phyloP scores from a whole-genome alignment of 2,329 filamentous ascomycete species.

The Phaeosphaeriaceae sp. region DNA sequence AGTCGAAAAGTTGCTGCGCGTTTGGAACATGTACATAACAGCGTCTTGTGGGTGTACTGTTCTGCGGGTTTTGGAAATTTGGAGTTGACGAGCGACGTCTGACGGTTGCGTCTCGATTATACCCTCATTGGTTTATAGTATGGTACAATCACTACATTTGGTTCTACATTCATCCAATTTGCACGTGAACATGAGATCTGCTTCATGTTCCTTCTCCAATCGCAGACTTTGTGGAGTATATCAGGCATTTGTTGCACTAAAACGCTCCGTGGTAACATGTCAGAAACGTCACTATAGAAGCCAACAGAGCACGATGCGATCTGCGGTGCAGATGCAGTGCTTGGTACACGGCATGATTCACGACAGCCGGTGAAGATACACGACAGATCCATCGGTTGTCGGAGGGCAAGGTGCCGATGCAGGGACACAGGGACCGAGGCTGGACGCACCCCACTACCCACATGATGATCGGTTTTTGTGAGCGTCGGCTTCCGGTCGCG shows the following conservation, averaged over 20 bases:
- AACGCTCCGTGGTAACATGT: not conserved
- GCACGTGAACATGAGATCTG: not conserved
- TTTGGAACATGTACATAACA: not conserved
- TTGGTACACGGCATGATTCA: not conserved
- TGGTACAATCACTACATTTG: not conserved
- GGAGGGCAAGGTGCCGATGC: constrained; percentile 6
- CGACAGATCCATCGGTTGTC: not conserved
- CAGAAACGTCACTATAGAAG: not conserved
- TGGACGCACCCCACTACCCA: constrained; percentile 8
- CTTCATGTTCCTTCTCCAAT: not conserved
- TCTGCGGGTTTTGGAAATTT: not conserved
- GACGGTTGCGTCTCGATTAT: constrained; percentile 8
- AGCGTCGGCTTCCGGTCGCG: constrained; percentile 5
- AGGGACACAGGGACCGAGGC: constrained; percentile 16
- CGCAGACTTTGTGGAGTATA: not conserved
- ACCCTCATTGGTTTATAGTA: constrained; percentile 13
- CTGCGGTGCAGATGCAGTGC: not conserved
- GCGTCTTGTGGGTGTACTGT: not conserved
- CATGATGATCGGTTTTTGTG: constrained; percentile 9
- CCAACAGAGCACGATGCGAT: not conserved
- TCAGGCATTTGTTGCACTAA: not conserved
- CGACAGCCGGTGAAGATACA: not conserved
- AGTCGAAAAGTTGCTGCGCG: not conserved
- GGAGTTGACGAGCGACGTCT: not conserved
- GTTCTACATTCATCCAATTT: not conserved